Evolutionary conservation across 257 asterid genomes (phyloP).

Genomic region (Forsythia viridissima): DNA sequence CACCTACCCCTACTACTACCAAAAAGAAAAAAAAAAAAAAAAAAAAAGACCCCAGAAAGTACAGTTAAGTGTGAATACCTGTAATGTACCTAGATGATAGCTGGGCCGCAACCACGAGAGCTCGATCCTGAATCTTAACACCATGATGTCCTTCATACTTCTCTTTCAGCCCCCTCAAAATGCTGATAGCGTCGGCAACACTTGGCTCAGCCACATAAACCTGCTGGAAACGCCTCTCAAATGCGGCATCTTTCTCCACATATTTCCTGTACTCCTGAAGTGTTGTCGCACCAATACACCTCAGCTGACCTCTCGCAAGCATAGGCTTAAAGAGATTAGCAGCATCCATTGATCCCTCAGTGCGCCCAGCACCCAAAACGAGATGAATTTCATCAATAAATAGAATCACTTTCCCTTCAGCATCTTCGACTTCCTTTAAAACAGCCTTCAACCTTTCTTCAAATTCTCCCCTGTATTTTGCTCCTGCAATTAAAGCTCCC

Average conservation of each 20-base stretch:
- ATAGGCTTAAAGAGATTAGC: constrained; percentile 74
- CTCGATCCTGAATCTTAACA: constrained; percentile 72
- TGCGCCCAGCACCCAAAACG: constrained; percentile 72
- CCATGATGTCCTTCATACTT: constrained; percentile 83
- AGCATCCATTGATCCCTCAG: constrained; percentile 78
- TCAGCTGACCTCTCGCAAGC: constrained; percentile 74
- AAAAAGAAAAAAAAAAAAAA: background rate
- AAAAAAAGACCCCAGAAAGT: too few species aligned
- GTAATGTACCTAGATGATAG: constrained; percentile 69
- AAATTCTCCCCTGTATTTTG: constrained; percentile 76
- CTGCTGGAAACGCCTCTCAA: constrained; percentile 78
- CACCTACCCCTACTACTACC: background rate
- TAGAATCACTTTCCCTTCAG: constrained; percentile 67
- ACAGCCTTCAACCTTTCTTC: constrained; percentile 74
- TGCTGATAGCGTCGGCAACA: constrained; percentile 60
- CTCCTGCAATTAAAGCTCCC: constrained; percentile 75
- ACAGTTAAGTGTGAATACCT: constrained; percentile 24
- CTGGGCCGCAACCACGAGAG: constrained; percentile 67
- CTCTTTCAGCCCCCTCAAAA: constrained; percentile 70
- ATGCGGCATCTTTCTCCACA: constrained; percentile 79
- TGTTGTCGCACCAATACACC: constrained; percentile 75
- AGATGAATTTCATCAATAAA: constrained; percentile 70
- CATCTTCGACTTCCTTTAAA: constrained; percentile 73
- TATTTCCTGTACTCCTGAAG: constrained; percentile 68
- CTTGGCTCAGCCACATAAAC: constrained; percentile 75